Evolutionary conservation across 176 grass and related monocot species (phyloP).

Genomic region (Phragmites australis): DNA sequence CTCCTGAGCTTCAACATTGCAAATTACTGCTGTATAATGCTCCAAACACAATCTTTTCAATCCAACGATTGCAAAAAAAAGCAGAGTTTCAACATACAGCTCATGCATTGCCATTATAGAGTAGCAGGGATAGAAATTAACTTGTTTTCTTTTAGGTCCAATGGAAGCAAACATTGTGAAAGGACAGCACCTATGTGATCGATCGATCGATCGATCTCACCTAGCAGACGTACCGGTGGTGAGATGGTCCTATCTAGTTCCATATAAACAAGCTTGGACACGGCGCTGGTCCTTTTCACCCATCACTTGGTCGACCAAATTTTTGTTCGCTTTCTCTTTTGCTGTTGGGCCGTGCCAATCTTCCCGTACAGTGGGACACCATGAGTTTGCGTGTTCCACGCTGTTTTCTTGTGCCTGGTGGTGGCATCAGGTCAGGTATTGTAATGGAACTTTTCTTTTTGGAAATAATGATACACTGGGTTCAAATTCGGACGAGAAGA

Average conservation of each 20-base stretch:
- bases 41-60: no score
- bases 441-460: no score
- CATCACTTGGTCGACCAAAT: not conserved
- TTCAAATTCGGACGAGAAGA: no score
- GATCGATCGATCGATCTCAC: not conserved
- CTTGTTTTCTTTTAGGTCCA: not conserved
- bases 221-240: not conserved
- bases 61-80: no score
- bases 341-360: slow-evolving; percentile 19
- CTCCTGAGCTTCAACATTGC: no score
- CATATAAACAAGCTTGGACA: not conserved
- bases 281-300: slow-evolving; percentile 30
- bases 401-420: not conserved
- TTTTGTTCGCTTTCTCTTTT: not conserved
- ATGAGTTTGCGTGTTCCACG: not conserved
- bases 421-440: not conserved
- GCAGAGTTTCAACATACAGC: no score
- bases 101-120: no score
- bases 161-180: not conserved
- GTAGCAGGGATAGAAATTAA: not conserved
- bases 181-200: not conserved
- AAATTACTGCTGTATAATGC: no score
- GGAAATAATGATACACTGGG: no score
- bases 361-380: not conserved
- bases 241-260: no score